Conservation (phyloP, 495 filamentous ascomycete species). For the Tuber borchii region DNA sequence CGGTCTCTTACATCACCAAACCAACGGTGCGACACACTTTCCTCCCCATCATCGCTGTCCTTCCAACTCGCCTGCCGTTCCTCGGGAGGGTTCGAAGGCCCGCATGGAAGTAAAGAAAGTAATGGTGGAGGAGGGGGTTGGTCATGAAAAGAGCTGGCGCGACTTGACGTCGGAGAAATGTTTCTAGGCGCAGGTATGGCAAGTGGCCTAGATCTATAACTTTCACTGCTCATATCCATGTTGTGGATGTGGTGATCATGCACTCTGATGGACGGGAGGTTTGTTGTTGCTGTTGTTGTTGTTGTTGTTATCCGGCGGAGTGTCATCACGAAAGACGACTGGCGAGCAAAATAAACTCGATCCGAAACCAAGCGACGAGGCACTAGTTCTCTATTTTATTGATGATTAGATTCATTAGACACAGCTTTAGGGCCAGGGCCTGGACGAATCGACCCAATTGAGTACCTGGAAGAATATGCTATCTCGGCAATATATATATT, state of each 20-base stretch:
- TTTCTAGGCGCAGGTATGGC: constrained; percentile 39
- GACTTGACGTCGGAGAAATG: constrained; percentile 36
- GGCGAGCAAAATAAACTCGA: constrained; percentile 16
- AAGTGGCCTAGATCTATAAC: constrained; percentile 40
- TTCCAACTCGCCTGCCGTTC: background rate
- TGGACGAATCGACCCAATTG: constrained; percentile 20
- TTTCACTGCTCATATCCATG: constrained; percentile 35
- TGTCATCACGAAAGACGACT: constrained; percentile 33
- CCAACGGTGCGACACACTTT: constrained; percentile 10
- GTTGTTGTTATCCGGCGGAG: constrained; percentile 36
- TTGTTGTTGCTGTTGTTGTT: constrained; percentile 29
- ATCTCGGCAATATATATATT: constrained; percentile 23
- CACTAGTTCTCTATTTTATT: constrained; percentile 36
- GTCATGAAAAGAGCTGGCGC: constrained; percentile 34
- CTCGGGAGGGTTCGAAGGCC: background rate
- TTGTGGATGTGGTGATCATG: constrained; percentile 33
- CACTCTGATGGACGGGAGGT: constrained; percentile 40
- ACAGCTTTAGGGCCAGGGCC: constrained; percentile 25
- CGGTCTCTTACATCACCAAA: constrained; percentile 11
- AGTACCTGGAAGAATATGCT: constrained; percentile 28
- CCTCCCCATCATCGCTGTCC: constrained; percentile 27
- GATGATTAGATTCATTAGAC: constrained; percentile 37
- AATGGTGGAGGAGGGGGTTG: constrained; percentile 35
- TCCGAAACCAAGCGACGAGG: constrained; percentile 29
- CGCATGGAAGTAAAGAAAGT: constrained; percentile 35